phyloP scores from a whole-genome alignment of 768 basidiomycete genomes.

The Suillus alpinus region DNA sequence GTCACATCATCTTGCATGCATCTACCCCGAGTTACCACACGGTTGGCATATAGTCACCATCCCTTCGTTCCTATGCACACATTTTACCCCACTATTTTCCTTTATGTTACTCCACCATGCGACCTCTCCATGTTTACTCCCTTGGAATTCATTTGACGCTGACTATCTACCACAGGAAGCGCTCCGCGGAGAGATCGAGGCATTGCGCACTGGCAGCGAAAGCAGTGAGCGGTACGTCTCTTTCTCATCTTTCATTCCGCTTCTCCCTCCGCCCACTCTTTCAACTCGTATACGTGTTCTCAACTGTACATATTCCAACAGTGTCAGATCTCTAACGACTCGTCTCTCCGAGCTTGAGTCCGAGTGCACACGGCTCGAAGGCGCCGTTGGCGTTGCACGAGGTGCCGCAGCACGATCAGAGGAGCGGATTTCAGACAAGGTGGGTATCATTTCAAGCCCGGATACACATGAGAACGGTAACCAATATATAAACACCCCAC shows the following conservation, averaged over 20 bases:
- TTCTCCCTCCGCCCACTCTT: background rate
- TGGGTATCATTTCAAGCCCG: background rate
- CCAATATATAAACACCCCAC: background rate
- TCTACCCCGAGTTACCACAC: background rate
- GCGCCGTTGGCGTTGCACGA: constrained; percentile 51
- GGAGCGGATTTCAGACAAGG: background rate
- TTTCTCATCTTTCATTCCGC: background rate
- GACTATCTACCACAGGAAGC: constrained; percentile 62
- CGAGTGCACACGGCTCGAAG: constrained; percentile 69
- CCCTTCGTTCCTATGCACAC: background rate
- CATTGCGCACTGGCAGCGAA: constrained; percentile 76
- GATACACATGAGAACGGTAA: background rate
- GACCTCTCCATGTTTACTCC: background rate
- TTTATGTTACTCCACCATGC: background rate
- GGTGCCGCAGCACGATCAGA: background rate
- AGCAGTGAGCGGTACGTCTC: constrained; percentile 61
- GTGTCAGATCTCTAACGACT: constrained; percentile 68
- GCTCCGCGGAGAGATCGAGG: constrained; percentile 93
- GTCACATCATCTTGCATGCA: background rate
- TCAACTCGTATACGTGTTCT: background rate
- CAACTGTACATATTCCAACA: constrained; percentile 25
- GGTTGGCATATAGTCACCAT: background rate
- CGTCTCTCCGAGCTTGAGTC: constrained; percentile 76
- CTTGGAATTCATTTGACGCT: background rate
- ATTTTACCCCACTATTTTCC: background rate